A percentile compares a stretch with the other conserved stretches of the same genome.
phyloP scores from a whole-genome alignment of 805 yeast genomes.

The Cyberlindnera lachancei region DNA sequence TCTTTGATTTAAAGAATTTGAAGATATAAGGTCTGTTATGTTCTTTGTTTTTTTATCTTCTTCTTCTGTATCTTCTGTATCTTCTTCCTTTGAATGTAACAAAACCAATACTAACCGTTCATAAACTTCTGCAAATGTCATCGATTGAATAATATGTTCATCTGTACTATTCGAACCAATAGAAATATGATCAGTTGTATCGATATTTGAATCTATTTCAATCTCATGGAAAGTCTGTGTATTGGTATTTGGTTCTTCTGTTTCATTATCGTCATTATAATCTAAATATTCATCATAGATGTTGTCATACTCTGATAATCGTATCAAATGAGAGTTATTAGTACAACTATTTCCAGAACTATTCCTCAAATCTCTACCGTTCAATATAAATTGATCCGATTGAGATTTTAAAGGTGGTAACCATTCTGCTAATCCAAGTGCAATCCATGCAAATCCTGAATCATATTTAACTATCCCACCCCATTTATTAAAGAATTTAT shows the following conservation, averaged over 20 bases:
- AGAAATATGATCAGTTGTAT: no score
- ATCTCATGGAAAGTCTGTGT: conserved; percentile 6
- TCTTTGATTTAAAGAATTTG: conserved; percentile 12
- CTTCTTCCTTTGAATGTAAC: conserved; percentile 39
- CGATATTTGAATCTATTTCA: conserved; percentile 21
- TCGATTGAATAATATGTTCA: conserved; percentile 1
- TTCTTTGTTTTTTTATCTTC: conserved; percentile 8
- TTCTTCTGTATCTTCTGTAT: conserved; percentile 2
- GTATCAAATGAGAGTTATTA: conserved; percentile 16
- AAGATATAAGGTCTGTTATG: conserved; percentile 12
- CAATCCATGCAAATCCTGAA: conserved; percentile 81
- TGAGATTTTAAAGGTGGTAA: conserved; percentile 50
- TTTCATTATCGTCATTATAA: no score
- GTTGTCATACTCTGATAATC: conserved; percentile 15
- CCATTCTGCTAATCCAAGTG: conserved; percentile 86
- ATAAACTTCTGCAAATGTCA: conserved; percentile 60
- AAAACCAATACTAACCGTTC: conserved; percentile 72
- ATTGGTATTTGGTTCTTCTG: conserved; percentile 7
- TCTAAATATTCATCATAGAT: no score
- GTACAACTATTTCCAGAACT: conserved; percentile 12
- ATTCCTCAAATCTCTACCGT: conserved; percentile 19
- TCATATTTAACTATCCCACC: conserved; percentile 71
- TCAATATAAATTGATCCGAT: conserved; percentile 17
- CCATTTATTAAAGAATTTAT: conserved; percentile 69
- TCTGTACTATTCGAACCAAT: conserved; percentile 18